Conservation (phyloP, 371 early-diverging fungal species). For the Mortierella sp. region DNA sequence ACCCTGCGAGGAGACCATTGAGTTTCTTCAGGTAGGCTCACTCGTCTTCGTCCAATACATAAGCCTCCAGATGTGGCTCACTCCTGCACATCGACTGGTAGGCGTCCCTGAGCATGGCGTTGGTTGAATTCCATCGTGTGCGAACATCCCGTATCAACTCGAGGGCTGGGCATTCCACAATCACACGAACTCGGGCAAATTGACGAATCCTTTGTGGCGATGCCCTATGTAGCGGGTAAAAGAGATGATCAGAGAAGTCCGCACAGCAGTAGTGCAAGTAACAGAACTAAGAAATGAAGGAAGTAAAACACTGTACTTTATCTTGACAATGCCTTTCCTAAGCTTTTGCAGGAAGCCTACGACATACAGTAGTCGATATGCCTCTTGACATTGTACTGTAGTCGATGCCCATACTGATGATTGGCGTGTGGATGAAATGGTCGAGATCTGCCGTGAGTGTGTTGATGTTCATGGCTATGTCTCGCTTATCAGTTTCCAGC, state of each 20-base stretch:
- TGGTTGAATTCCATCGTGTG: slow-evolving; percentile 29
- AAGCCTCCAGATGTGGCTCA: not conserved
- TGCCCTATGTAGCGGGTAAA: slow-evolving; percentile 1
- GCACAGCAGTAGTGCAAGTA: no score
- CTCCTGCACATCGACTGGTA: slow-evolving; percentile 7
- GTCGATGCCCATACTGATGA: slow-evolving; percentile 23
- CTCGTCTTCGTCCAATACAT: not conserved
- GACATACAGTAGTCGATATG: slow-evolving; percentile 11
- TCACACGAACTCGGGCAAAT: slow-evolving; percentile 3
- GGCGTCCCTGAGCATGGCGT: slow-evolving; percentile 20
- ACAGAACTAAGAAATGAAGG: no score
- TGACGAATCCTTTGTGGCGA: slow-evolving; percentile 16
- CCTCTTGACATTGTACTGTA: slow-evolving; percentile 8
- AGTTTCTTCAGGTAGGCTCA: slow-evolving; percentile 1
- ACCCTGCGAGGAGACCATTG: not conserved
- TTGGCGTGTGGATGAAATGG: slow-evolving; percentile 21
- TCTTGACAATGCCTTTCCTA: no score
- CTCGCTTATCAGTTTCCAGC: not conserved
- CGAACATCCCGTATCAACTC: slow-evolving; percentile 20
- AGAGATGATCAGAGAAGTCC: not conserved
- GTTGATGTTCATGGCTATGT: slow-evolving; percentile 16
- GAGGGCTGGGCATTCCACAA: not conserved
- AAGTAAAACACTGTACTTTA: no score
- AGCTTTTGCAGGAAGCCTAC: slow-evolving; percentile 15
- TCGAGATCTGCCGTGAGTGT: slow-evolving; percentile 12